These are phyloP conservation scores for Penicillium oxalicum DNA, from an alignment of 2,329 filamentous ascomycete genomes.

Conservation along the genomic window DNA sequence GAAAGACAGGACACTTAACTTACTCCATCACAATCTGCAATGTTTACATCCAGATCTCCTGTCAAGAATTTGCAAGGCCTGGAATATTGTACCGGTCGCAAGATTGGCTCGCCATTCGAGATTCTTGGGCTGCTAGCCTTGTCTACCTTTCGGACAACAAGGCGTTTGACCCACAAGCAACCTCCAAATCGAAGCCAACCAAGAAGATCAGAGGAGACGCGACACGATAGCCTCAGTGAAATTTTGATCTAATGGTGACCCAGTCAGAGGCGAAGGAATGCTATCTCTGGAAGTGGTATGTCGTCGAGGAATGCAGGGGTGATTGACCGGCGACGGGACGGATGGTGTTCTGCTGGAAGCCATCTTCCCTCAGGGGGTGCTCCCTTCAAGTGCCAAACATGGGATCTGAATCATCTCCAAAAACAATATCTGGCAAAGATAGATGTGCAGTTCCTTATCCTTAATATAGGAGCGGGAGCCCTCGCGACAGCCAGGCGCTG, in stretches of 20 bases:
- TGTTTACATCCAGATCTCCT: conserved; percentile 10
- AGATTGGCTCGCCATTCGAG: conserved; percentile 4
- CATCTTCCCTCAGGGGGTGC: not conserved
- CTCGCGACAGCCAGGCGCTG: too few species aligned
- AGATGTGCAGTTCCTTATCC: too few species aligned
- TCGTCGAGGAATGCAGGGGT: conserved; percentile 15
- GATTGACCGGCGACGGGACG: not conserved
- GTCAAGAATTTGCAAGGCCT: conserved; percentile 9
- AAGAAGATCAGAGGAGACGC: too few species aligned
- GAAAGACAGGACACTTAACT: conserved; percentile 13
- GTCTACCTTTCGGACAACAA: conserved; percentile 2
- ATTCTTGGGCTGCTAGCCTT: not conserved
- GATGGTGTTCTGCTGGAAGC: not conserved
- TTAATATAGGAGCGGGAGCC: too few species aligned
- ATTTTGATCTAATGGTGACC: conserved; percentile 1
- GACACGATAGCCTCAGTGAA: conserved; percentile 5
- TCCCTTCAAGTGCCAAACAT: not conserved
- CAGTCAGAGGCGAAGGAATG: not conserved
- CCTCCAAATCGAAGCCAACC: too few species aligned
- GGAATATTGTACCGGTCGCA: not conserved
- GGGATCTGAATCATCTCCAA: not conserved
- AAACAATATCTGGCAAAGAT: too few species aligned
- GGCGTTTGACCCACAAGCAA: not conserved
- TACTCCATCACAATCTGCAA: not conserved
- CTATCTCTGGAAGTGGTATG: conserved; percentile 8